phyloP scores from a whole-genome alignment of 805 yeast species.

The Spathaspora girioi region DNA sequence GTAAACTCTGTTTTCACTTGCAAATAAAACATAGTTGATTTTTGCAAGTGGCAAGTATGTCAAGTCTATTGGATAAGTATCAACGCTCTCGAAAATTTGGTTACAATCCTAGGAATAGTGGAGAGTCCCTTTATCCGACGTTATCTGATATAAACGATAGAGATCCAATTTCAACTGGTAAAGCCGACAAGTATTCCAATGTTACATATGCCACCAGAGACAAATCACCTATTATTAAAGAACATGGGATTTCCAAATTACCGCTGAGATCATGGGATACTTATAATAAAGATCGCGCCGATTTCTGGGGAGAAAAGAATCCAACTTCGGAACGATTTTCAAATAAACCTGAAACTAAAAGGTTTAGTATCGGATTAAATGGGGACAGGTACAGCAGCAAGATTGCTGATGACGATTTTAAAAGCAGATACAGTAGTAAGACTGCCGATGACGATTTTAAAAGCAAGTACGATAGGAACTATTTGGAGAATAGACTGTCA shows the following conservation, averaged over 20 bases:
- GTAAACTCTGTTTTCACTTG: background rate
- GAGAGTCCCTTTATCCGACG: background rate
- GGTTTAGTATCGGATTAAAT: background rate
- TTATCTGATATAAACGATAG: background rate
- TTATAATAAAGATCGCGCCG: background rate
- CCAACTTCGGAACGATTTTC: background rate
- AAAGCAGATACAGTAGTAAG: background rate
- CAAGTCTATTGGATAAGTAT: slow-evolving; percentile 5
- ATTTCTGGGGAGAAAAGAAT: background rate
- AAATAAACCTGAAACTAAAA: background rate
- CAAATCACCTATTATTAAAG: background rate
- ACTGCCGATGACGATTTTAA: background rate
- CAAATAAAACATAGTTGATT: background rate
- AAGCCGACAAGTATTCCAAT: background rate
- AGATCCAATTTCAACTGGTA: background rate
- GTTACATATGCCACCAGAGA: background rate
- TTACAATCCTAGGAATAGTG: background rate
- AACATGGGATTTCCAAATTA: background rate
- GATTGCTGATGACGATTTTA: background rate
- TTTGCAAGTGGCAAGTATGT: slow-evolving; percentile 1
- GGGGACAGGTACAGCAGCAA: background rate
- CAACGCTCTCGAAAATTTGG: slow-evolving; percentile 1
- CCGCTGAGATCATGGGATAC: background rate
- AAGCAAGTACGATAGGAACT: background rate
- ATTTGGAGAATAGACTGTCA: background rate